These are phyloP conservation scores for Nakazawaea anatomiae DNA, from an alignment of 805 yeast species.

Conservation along the genomic window DNA sequence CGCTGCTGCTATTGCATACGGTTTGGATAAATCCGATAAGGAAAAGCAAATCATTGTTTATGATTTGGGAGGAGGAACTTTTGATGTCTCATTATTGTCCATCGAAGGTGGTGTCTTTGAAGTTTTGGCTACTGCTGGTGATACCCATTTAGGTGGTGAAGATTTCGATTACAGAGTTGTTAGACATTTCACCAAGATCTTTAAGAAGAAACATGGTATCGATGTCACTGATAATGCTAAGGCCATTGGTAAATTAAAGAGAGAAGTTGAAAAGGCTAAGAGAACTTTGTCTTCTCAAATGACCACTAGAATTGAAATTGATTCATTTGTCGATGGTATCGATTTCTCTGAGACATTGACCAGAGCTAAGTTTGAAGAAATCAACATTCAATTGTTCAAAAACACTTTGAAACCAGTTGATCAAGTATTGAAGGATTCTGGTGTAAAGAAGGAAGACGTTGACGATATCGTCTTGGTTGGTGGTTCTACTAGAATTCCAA, in stretches of 20 bases:
- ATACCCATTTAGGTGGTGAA: constrained; percentile 97
- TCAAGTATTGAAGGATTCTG: constrained; percentile 91
- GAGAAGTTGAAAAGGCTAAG: constrained; percentile 98
- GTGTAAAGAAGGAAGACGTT: constrained; percentile 77
- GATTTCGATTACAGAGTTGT: constrained; percentile 89
- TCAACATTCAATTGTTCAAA: constrained; percentile 88
- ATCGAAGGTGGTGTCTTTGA: constrained; percentile 91
- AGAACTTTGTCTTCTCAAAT: constrained; percentile 93
- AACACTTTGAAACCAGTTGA: constrained; percentile 95
- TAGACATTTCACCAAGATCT: constrained; percentile 76
- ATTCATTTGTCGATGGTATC: constrained; percentile 88
- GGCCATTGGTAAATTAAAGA: constrained; percentile 89
- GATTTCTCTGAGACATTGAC: constrained; percentile 94
- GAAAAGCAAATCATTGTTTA: constrained; percentile 89
- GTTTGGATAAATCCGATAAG: constrained; percentile 74
- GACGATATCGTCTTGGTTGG: constrained; percentile 97
- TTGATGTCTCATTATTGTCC: constrained; percentile 82
- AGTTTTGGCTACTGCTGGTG: constrained; percentile 93
- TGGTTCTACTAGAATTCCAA: constrained; percentile 99
- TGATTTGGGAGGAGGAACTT: constrained; percentile 98
- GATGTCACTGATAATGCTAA: constrained; percentile 78
- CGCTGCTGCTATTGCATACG: constrained; percentile 97
- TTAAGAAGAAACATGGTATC: constrained; percentile 88
- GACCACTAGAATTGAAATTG: constrained; percentile 94
- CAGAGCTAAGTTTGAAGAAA: constrained; percentile 97